Evolutionary conservation across 768 basidiomycete species (phyloP), one percentile per base, ranked within the genome.

Genomic region (Rhodotorula babjevae): DNA sequence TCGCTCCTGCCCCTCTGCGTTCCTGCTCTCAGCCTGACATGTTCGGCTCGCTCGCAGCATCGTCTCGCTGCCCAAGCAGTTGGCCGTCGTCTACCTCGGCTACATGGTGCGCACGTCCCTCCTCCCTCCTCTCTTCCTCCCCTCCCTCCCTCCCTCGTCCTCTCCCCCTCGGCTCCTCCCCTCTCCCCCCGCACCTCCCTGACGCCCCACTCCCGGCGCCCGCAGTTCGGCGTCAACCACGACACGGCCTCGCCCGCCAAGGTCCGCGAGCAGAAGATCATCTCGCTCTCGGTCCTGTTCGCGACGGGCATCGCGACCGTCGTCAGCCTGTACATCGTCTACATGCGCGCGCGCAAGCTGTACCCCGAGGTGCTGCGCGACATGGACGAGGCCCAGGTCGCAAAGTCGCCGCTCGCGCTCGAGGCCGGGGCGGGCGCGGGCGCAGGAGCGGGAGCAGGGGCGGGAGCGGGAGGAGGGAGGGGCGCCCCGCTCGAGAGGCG

Each of bases 41-140:
- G n/a, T n/a, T n/a, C n/a, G n/a, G n/a, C 8, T 14, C 6, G 6
- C 25, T 36, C 2, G 27, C 42, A 68, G 63, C 53, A 56, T 71
- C 50, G 63, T 68, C 42, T 65, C 75, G 4, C 40, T 76, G 3
- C 75, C 75, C 27, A 76, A 76, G 52, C 75, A 76, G 36, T 49
- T 76, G 15, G 71, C 57, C 2, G 49, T 76, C 21, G 72, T 76
- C 6, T 73, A 58, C 33, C 52, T 76, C n/a, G 75, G 75, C 16
- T 47, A 46, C 44, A 27, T 23, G 46, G 23, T 52, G 23, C 4
- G 36, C 36, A 5, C 25, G 25, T 52, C 50, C 9, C 47, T 1
- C 47, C 21, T 18, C 15, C 2, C 4, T 14, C 12, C 44, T 18
- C 23, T 49, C 21, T 3, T 18, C 18, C 21, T 19, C 47, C 21